phyloP scores from a whole-genome alignment of 192 early-diverging fungal species.

The Backusella tuberculispora region DNA sequence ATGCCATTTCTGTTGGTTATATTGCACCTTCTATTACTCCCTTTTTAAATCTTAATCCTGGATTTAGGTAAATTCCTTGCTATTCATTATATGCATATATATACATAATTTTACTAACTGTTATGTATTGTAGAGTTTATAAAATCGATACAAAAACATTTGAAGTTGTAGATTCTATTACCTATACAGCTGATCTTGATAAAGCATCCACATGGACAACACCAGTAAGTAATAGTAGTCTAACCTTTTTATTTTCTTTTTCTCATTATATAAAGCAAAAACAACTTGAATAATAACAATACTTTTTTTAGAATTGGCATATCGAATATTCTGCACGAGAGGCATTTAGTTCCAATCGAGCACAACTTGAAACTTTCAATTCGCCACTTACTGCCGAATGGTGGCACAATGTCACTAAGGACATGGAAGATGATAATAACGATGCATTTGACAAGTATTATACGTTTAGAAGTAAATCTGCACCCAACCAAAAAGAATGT shows the following conservation, averaged over 20 bases:
- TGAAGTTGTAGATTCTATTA: constrained; percentile 56
- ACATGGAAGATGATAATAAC: constrained; percentile 42
- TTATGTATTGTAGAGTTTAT: constrained; percentile 46
- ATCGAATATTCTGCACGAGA: constrained; percentile 55
- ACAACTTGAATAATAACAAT: neutral
- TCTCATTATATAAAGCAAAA: neutral
- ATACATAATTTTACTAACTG: neutral
- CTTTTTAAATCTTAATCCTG: constrained; percentile 55
- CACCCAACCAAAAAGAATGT: constrained; percentile 29
- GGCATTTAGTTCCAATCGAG: constrained; percentile 37
- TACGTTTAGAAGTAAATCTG: constrained; percentile 45
- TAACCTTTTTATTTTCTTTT: neutral
- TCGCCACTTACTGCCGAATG: constrained; percentile 46
- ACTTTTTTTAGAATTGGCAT: constrained; percentile 52
- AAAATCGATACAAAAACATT: constrained; percentile 57
- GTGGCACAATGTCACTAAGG: constrained; percentile 57
- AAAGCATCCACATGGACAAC: constrained; percentile 44
- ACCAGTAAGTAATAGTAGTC: constrained; percentile 30
- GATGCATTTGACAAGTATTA: constrained; percentile 50
- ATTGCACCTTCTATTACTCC: constrained; percentile 58
- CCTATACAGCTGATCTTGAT: constrained; percentile 56
- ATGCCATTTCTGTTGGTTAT: constrained; percentile 52
- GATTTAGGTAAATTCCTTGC: constrained; percentile 44
- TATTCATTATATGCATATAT: neutral
- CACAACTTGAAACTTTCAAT: constrained; percentile 25